Evolutionary conservation across 2,329 filamentous ascomycete species (phyloP).

Genomic region (Tolypocladium pustulatum): DNA sequence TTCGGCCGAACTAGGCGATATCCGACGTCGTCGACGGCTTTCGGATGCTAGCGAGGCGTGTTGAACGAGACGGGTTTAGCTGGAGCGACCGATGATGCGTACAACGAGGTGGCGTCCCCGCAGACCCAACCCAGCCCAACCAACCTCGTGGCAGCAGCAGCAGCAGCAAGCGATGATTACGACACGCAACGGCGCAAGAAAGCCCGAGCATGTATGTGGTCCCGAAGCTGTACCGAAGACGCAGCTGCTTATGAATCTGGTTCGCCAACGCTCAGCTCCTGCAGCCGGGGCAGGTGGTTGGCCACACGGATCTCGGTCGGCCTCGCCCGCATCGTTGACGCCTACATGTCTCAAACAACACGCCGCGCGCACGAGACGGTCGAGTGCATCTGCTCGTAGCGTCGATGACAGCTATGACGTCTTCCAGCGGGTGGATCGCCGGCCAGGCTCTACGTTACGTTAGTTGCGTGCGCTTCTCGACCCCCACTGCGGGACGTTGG

Average conservation of each 20-base stretch:
- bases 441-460: not conserved
- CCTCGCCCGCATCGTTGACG: not conserved
- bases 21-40: not conserved
- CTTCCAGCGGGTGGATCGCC: not conserved
- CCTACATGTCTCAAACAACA: not conserved
- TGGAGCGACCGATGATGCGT: not conserved
- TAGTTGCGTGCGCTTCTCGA: not conserved
- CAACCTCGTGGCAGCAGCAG: not conserved
- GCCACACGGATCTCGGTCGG: not conserved
- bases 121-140: too few species aligned
- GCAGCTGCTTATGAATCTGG: not conserved
- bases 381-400: not conserved
- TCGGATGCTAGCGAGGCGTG: too few species aligned
- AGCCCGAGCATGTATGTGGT: not conserved
- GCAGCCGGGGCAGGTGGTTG: not conserved
- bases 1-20: not conserved
- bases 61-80: not conserved
- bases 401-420: not conserved
- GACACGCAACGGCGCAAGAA: not conserved
- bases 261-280: not conserved
- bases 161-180: not conserved
- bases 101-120: not conserved
- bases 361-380: not conserved
- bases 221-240: not conserved
- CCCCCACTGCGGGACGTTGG: not conserved